Base-by-base conservation (phyloP, 2,329 filamentous ascomycete species). In the Leptographium flavum region DNA sequence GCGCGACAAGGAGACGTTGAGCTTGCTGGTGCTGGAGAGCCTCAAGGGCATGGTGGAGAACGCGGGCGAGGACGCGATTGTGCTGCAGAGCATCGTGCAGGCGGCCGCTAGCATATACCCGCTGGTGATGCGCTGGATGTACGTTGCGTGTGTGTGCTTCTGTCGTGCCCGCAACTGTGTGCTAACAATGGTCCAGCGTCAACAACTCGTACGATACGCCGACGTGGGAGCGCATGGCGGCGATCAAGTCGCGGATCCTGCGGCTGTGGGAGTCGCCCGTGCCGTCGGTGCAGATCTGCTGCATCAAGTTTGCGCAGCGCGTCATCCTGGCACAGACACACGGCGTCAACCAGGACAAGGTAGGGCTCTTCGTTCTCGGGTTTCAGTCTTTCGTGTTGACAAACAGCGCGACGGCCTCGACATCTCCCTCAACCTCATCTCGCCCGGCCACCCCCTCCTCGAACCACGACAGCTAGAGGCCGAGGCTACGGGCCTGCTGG, bases 301-400 rank as follows among this genome's bases (percentile, higher is more conserved):
- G 92, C 67, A 82, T 96, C 71, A 98, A 98, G 63, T 98, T 98
- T 62, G 82, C 87, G 32, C 90, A 98, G 66, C 80, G 86, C 51
- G 86, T 96, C 38, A 83, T 98, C 38, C 75, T 95, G 53, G 85
- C 87, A 17, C 90, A 98, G 63, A 95, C 87, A 11, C 79, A 81
- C n/a, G 86, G 86, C 39, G 67, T 81, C 47, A 83, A 85, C 53
- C 71, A 78, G 46, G 90, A 96, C 58, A 79, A 86, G 68, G 86
- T 94, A 74, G 61, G 76, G 35, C 27, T 37, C 50, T 27, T 19
- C 37, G 19, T 30, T 31, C 19, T 47, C 19, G 30, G 32, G n/a
- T 41, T 9, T 17, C 19, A 13, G 13, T 15, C 11, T 1, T 39
- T 15, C 11, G 2, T 39, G 14, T 21, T 30, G 21, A 33, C 7